Percentiles rank a stretch among this genome's conserved stretches.
Conservation (phyloP, 768 basidiomycete species). For the Suillus plorans region DNA sequence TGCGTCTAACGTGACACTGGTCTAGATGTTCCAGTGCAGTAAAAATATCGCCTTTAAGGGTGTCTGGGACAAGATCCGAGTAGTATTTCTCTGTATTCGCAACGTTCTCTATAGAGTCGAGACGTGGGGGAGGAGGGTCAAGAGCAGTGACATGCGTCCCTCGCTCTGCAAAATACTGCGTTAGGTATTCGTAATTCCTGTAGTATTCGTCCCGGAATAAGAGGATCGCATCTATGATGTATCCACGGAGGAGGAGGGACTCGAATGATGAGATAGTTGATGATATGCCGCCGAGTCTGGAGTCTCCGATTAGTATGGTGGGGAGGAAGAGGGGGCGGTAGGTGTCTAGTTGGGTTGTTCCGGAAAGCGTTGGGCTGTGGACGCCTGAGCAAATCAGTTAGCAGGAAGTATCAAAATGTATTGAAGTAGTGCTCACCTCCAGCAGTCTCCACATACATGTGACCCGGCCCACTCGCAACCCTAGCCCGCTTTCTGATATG, state of each 20-base stretch:
- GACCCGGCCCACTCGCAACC: slow-evolving; percentile 32
- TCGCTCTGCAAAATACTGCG: slow-evolving; percentile 74
- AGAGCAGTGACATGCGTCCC: slow-evolving; percentile 56
- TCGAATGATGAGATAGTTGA: slow-evolving; percentile 92
- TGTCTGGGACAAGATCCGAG: slow-evolving; percentile 39
- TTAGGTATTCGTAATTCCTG: slow-evolving; percentile 81
- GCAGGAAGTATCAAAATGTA: slow-evolving; percentile 8
- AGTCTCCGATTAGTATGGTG: slow-evolving; percentile 83
- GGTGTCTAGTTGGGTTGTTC: slow-evolving; percentile 79
- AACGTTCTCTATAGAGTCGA: slow-evolving; percentile 46
- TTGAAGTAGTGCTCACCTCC: slow-evolving; percentile 67
- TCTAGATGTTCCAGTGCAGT: slow-evolving; percentile 60
- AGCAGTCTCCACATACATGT: slow-evolving; percentile 91
- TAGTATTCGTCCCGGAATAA: slow-evolving; percentile 88
- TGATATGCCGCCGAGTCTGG: slow-evolving; percentile 91
- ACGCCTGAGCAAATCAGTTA: slow-evolving; percentile 55
- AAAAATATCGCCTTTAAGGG: slow-evolving; percentile 39
- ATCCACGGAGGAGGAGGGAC: slow-evolving; percentile 86
- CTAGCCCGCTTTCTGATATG: slow-evolving; percentile 58
- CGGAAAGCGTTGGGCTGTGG: slow-evolving; percentile 84
- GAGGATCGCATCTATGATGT: slow-evolving; percentile 80
- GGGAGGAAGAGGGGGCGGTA: slow-evolving; percentile 89
- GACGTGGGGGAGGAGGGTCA: slow-evolving; percentile 55
- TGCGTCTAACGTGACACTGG: slow-evolving; percentile 56
- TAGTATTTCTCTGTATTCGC: slow-evolving; percentile 73